Evolutionary conservation across 768 basidiomycete species (phyloP).

Genomic region (Amanita polypyramis): DNA sequence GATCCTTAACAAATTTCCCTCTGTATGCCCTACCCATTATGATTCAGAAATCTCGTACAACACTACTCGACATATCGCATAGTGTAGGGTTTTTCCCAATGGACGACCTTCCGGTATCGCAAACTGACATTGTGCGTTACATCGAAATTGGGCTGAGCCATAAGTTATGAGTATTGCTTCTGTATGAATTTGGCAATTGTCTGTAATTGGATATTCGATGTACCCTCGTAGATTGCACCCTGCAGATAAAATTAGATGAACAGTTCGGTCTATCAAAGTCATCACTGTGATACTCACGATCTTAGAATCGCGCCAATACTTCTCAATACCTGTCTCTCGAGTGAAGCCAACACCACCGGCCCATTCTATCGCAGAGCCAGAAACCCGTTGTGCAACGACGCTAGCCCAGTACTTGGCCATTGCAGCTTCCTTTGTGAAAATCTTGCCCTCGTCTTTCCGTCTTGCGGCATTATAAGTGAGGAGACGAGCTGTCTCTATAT

Average conservation of each 20-base stretch:
- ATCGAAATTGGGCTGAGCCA: too few relatives aligned
- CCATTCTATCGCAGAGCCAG: slow-evolving; percentile 93
- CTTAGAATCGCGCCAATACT: slow-evolving; percentile 95
- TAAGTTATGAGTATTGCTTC: slow-evolving; percentile 59
- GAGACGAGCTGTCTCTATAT: slow-evolving; percentile 84
- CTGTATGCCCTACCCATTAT: too few relatives aligned
- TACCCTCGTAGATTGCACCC: slow-evolving; percentile 91
- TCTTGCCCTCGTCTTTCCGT: slow-evolving; percentile 80
- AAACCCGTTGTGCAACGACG: slow-evolving; percentile 79
- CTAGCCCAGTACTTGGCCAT: slow-evolving; percentile 97
- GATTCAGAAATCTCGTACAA: too few relatives aligned
- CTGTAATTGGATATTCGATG: slow-evolving; percentile 95
- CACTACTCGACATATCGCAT: too few relatives aligned
- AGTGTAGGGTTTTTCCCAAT: too few relatives aligned
- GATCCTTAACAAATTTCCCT: too few relatives aligned
- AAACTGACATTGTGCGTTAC: too few relatives aligned
- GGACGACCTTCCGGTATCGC: too few relatives aligned
- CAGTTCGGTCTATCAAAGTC: slow-evolving; percentile 4
- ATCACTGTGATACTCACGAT: slow-evolving; percentile 48
- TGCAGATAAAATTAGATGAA: slow-evolving; percentile 17
- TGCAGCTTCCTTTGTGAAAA: slow-evolving; percentile 89
- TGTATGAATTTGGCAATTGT: slow-evolving; percentile 92
- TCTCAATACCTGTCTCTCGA: slow-evolving; percentile 90
- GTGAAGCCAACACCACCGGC: slow-evolving; percentile 90
- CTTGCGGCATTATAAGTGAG: slow-evolving; percentile 96